Evolutionary conservation across 129 eudicot species (phyloP).

Genomic region (Calendula officinalis): DNA sequence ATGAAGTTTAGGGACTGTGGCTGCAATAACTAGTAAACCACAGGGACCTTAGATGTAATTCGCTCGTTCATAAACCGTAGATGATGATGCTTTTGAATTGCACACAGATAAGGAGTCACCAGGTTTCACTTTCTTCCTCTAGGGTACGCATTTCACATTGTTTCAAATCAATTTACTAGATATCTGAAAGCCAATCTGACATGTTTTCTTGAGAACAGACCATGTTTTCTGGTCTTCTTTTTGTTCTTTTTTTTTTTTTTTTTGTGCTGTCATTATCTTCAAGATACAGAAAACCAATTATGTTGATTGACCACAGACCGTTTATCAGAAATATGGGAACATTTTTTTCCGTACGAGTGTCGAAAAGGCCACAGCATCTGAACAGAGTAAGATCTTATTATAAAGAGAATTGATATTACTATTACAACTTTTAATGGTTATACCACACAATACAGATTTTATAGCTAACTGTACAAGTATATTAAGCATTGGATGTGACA

Average conservation of each 20-base stretch:
- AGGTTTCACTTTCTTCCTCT: slow-evolving; percentile 33
- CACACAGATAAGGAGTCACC: slow-evolving; percentile 28
- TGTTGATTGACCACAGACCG: slow-evolving; percentile 40
- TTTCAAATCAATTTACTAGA: too few species aligned
- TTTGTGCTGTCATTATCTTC: not conserved
- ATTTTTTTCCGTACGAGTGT: slow-evolving; percentile 64
- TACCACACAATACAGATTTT: too few species aligned
- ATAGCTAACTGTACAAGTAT: too few species aligned
- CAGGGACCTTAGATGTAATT: too few species aligned
- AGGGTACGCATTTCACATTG: slow-evolving; percentile 12
- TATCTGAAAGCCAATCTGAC: not conserved
- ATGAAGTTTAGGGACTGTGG: too few species aligned
- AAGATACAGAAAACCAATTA: not conserved
- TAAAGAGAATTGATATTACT: too few species aligned
- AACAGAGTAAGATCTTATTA: slow-evolving; percentile 54
- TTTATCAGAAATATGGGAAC: slow-evolving; percentile 78
- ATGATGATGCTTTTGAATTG: too few species aligned
- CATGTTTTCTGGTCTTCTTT: not conserved
- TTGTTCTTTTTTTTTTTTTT: not conserved
- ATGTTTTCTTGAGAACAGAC: not conserved
- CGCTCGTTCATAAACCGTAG: too few species aligned
- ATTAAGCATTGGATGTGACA: too few species aligned
- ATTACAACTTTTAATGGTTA: too few species aligned
- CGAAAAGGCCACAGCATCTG: slow-evolving; percentile 61
- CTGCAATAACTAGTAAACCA: too few species aligned